Evolutionary conservation across 371 early-diverging fungal species (phyloP).

Genomic region (Catenaria anguillulae): DNA sequence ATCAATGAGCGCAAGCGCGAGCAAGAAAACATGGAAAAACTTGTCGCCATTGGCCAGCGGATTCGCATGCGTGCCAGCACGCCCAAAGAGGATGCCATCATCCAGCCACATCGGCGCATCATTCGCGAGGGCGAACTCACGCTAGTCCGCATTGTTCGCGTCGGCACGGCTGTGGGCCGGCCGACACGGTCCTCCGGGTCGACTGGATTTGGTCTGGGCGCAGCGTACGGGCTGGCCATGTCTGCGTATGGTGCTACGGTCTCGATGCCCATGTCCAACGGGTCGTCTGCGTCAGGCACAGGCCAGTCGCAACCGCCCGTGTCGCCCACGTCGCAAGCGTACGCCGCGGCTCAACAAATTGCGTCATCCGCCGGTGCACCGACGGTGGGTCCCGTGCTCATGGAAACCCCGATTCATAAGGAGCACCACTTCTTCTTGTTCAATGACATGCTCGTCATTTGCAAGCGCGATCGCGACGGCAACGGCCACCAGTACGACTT

Average conservation of each 20-base stretch:
- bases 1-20: constrained; percentile 55
- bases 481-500: constrained; percentile 14
- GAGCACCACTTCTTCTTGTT: not conserved
- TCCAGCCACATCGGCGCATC: constrained; percentile 2
- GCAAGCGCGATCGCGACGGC: not conserved
- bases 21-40: constrained; percentile 28
- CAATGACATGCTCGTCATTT: not conserved
- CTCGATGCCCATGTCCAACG: no score
- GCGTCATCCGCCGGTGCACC: not conserved
- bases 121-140: constrained; percentile 1
- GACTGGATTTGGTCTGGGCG: no score
- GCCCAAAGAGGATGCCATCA: not conserved
- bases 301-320: no score
- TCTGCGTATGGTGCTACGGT: no score
- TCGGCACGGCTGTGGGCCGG: no score
- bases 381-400: not conserved
- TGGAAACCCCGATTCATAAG: not conserved
- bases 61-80: not conserved
- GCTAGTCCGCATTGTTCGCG: not conserved
- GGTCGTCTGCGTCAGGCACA: no score
- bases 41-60: constrained; percentile 13
- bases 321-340: not conserved
- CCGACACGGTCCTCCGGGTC: no score
- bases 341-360: not conserved
- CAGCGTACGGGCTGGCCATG: no score